Conservation (phyloP, 1,284 basidiomycete species). For the Ustilago esculenta region DNA sequence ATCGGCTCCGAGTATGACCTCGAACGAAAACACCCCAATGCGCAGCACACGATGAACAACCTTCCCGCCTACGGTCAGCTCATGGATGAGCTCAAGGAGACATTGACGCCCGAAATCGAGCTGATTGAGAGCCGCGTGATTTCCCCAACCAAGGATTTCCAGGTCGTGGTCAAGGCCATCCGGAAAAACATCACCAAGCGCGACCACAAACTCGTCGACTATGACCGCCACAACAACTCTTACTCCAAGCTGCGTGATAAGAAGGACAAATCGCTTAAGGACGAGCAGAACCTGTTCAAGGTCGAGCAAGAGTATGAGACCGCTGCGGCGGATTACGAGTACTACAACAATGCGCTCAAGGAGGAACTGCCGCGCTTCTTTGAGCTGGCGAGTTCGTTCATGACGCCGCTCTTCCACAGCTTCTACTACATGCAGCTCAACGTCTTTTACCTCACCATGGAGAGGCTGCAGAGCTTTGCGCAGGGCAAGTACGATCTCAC, state of each 20-base stretch:
- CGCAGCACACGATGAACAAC: slow-evolving; percentile 81
- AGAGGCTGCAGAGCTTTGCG: slow-evolving; percentile 86
- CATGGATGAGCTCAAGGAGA: slow-evolving; percentile 82
- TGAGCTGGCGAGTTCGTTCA: slow-evolving; percentile 84
- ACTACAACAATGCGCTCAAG: slow-evolving; percentile 91
- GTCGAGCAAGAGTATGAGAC: slow-evolving; percentile 97
- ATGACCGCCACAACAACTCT: slow-evolving; percentile 94
- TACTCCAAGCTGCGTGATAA: slow-evolving; percentile 94
- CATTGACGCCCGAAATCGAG: slow-evolving; percentile 90
- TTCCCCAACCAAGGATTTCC: slow-evolving; percentile 87
- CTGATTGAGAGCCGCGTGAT: slow-evolving; percentile 89
- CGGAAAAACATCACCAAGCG: slow-evolving; percentile 94
- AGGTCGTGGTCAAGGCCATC: slow-evolving; percentile 84
- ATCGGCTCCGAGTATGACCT: slow-evolving; percentile 78
- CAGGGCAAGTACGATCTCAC: slow-evolving; percentile 81
- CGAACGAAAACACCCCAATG: slow-evolving; percentile 79
- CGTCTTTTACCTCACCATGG: slow-evolving; percentile 90
- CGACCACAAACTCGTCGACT: slow-evolving; percentile 96
- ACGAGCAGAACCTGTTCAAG: slow-evolving; percentile 71
- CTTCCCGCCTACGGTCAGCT: slow-evolving; percentile 77
- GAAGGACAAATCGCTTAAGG: slow-evolving; percentile 72
- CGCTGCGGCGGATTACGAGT: slow-evolving; percentile 94
- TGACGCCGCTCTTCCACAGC: slow-evolving; percentile 95
- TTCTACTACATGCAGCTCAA: slow-evolving; percentile 99
- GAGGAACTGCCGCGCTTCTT: slow-evolving; percentile 92